Evolutionary conservation across 257 asterid genomes (phyloP).

Genomic region (Solanum paucissectum): DNA sequence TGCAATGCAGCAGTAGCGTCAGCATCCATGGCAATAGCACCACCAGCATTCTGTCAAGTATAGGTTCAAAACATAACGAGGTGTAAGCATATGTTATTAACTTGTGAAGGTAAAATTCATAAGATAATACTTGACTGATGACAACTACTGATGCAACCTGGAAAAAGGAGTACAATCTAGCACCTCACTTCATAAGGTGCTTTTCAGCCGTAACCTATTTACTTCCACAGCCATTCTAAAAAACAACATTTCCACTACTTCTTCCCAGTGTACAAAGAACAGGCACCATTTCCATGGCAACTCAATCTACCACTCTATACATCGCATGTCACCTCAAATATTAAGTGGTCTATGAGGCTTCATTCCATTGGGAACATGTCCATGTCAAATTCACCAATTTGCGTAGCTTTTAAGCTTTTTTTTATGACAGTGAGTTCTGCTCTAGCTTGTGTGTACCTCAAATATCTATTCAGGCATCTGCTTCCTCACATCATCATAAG

Average conservation of each 20-base stretch:
- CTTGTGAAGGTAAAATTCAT: neutral
- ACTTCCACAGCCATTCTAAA: neutral
- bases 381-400: neutral
- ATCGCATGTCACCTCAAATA: neutral
- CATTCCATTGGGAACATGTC: neutral
- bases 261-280: neutral
- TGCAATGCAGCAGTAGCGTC: conserved; percentile 81
- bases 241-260: neutral
- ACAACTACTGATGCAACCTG: neutral
- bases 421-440: neutral
- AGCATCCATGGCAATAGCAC: conserved; percentile 77
- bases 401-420: neutral
- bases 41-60: conserved; percentile 59
- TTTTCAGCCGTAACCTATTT: neutral
- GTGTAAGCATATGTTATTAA: neutral
- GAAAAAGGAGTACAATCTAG: neutral
- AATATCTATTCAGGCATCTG: neutral
- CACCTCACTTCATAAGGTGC: neutral
- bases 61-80: neutral
- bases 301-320: neutral
- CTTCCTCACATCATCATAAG: neutral
- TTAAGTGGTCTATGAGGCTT: neutral
- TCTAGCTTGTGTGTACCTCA: neutral
- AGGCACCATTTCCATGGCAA: neutral
- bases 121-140: neutral